These are phyloP conservation scores for Zostera marina DNA, from an alignment of 116 monocot genomes.

Conservation along the genomic window DNA sequence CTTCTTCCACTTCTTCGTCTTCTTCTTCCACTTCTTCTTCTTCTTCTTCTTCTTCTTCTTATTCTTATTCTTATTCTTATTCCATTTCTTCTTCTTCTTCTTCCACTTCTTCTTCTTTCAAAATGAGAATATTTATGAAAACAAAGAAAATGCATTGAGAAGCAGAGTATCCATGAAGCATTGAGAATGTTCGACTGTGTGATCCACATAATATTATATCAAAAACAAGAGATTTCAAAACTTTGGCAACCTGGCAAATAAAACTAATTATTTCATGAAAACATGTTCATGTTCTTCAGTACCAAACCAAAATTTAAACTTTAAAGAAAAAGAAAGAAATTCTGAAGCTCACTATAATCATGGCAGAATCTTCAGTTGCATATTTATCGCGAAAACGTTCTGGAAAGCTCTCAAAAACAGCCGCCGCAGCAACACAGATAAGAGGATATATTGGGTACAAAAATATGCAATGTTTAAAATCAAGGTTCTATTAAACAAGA, in stretches of 20 bases:
- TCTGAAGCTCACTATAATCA: conserved; percentile 35
- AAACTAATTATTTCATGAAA: background rate
- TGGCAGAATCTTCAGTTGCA: conserved; percentile 41
- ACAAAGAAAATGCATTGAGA: no score
- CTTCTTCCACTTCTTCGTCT: no score
- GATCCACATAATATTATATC: conserved; percentile 77
- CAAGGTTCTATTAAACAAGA: background rate
- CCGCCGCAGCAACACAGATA: conserved; percentile 88
- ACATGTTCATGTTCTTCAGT: background rate
- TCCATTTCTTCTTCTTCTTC: no score
- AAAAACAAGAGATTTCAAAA: conserved; percentile 57
- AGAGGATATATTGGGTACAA: conserved; percentile 97
- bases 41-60: no score
- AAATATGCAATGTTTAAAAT: conserved; percentile 42
- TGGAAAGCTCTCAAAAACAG: conserved; percentile 76
- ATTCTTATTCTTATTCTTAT: no score
- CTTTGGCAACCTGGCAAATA: conserved; percentile 54
- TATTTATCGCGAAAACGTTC: conserved; percentile 77
- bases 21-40: no score
- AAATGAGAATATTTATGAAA: no score
- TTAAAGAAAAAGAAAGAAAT: background rate
- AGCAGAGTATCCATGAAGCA: conserved; percentile 90
- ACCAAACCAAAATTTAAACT: no score
- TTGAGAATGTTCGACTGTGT: conserved; percentile 92
- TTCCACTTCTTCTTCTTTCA: no score